Evolutionary conservation across 306 rosid species (phyloP), one percentile per base, ranked within the genome.

Genomic region (Betula pendula): DNA sequence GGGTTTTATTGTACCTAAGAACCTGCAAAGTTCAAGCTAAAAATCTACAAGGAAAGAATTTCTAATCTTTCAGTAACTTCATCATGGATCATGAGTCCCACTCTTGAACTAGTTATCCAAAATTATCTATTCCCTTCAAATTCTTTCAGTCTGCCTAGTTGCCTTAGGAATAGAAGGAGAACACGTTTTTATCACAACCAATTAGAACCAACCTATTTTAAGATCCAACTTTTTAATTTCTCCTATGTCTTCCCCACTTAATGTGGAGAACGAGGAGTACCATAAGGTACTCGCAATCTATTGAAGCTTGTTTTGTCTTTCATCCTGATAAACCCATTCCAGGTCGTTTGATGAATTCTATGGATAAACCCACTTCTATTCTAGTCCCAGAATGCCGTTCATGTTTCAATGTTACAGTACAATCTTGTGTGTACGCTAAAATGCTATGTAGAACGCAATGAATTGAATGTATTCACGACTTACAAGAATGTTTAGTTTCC

Each of bases 401-500:
- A 56, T 56, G 31, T 56, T 38, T 56, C 63, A 24, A 20, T 11
- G 63, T 24, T 56, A 56, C 29, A n/a, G 31, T 22, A 22, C 17
- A 43, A 43, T 44, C 17, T 15, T 31, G 48, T 12, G 14, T 13
- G 49, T 45, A 68, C 2, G 31, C 16, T 42, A 40, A 5, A 68
- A 43, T 68, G 50, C 27, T 20, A 42, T 13, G 5, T 11, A 68
- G 53, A 68, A 44, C 8, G 22, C 47, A 67, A 67, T 67, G 3
- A n/a, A 10, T 44, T 40, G 15, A 42, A 4, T 2, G 24, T 8
- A 31, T 8, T 72, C 31, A 12, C 14, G 3, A 62, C 69, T 77
- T 78, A 79, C 90, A 0, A 84, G 77, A 77, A 86, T 84, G 45
- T 86, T 84, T 75, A 81, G 87, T 67, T 78, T 86, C 51, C 84